Percentiles rank a stretch among this genome's conserved stretches.
Conservation (phyloP, 805 yeast species). For the Middelhovenomyces tepae region DNA sequence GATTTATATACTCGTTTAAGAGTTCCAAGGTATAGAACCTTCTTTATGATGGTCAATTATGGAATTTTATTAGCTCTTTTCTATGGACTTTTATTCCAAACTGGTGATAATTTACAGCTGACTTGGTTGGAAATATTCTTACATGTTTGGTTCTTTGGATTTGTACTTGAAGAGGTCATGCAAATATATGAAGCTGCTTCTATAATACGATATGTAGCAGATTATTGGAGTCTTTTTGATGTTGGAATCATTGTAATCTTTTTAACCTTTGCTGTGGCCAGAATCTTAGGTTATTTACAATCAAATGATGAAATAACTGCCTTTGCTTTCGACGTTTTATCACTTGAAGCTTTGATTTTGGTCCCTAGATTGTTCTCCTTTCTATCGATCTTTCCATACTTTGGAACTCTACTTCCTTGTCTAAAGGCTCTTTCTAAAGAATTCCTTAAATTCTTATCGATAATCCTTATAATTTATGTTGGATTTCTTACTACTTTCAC, state of each 20-base stretch:
- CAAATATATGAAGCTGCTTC: slow-evolving; percentile 26
- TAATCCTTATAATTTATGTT: slow-evolving; percentile 22
- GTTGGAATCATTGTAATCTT: slow-evolving; percentile 18
- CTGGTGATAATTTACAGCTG: slow-evolving; percentile 9
- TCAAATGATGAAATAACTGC: slow-evolving; percentile 10
- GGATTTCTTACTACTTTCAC: slow-evolving; percentile 29
- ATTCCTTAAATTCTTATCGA: slow-evolving; percentile 23
- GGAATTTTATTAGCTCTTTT: slow-evolving; percentile 21
- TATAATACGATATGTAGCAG: slow-evolving; percentile 20
- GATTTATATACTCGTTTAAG: slow-evolving; percentile 24
- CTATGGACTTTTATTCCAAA: slow-evolving; percentile 19
- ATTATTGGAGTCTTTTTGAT: slow-evolving; percentile 26
- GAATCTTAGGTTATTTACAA: slow-evolving; percentile 14
- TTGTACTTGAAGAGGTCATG: slow-evolving; percentile 83
- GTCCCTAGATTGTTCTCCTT: slow-evolving; percentile 26
- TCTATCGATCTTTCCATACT: slow-evolving; percentile 25
- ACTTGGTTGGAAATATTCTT: slow-evolving; percentile 29
- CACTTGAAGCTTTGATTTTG: slow-evolving; percentile 24
- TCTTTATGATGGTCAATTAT: slow-evolving; percentile 24
- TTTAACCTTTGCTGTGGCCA: slow-evolving; percentile 14
- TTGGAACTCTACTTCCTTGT: slow-evolving; percentile 28
- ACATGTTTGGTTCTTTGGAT: slow-evolving; percentile 86
- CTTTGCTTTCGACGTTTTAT: slow-evolving; percentile 24
- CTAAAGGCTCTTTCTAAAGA: slow-evolving; percentile 24
- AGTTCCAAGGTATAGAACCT: slow-evolving; percentile 25